Evolutionary conservation across 23 red algal species (phyloP).

Genomic region (Pyropia yezoensis): DNA sequence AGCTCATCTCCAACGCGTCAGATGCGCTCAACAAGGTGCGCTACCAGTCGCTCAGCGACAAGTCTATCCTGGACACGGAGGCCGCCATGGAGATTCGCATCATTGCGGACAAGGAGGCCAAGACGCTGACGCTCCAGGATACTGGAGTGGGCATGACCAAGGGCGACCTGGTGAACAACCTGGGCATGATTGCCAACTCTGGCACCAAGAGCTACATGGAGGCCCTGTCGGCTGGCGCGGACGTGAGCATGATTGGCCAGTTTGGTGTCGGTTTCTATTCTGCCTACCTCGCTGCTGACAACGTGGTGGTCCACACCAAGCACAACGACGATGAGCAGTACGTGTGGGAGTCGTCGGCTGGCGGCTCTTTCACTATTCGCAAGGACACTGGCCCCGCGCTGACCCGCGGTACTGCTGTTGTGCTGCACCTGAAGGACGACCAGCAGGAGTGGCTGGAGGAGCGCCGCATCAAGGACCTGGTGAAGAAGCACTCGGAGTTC

Average conservation of each 20-base stretch:
- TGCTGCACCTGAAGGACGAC: constrained; percentile 92
- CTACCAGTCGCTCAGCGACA: constrained; percentile 84
- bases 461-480: constrained; percentile 87
- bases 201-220: constrained; percentile 98
- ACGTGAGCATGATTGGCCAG: constrained; percentile 95
- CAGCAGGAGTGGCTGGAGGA: constrained; percentile 96
- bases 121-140: constrained; percentile 83
- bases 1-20: constrained; percentile 95
- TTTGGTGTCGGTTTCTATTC: constrained; percentile 99
- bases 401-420: constrained; percentile 81
- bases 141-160: constrained; percentile 98
- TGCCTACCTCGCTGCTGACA: constrained; percentile 85
- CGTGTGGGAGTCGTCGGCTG: constrained; percentile 96
- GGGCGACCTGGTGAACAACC: constrained; percentile 89
- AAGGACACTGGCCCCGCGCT: constrained; percentile 58
- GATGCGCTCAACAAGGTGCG: constrained; percentile 98
- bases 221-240: constrained; percentile 83
- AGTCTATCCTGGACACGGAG: constrained; percentile 71
- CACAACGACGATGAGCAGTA: constrained; percentile 95
- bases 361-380: constrained; percentile 84
- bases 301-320: constrained; percentile 92
- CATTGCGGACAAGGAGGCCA: constrained; percentile 76
- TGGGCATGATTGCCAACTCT: constrained; percentile 96
- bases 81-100: constrained; percentile 90
- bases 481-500: constrained; percentile 98